These are phyloP conservation scores for Cyberlindnera japonica DNA, from an alignment of 805 yeast species.

Conservation along the genomic window DNA sequence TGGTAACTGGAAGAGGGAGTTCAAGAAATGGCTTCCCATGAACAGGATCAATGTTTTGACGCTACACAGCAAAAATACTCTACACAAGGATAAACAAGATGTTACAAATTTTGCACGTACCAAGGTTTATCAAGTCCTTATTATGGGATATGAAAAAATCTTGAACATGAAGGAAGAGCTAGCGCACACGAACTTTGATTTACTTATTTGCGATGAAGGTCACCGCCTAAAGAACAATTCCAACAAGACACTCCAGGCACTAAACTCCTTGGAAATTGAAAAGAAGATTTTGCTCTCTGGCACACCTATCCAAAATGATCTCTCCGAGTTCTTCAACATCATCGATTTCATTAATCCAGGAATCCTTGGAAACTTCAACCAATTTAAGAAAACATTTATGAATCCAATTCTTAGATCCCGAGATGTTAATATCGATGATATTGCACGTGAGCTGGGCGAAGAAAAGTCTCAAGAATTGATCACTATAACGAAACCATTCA, in stretches of 20 bases:
- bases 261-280: constrained; percentile 38
- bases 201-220: constrained; percentile 88
- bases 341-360: constrained; percentile 85
- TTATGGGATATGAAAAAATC: constrained; percentile 86
- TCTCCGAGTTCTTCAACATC: constrained; percentile 76
- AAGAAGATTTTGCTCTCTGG: constrained; percentile 73
- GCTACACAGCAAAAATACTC: constrained; percentile 44
- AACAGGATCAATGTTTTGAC: constrained; percentile 61
- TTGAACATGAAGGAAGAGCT: constrained; percentile 51
- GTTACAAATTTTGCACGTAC: constrained; percentile 42
- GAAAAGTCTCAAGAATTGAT: constrained; percentile 61
- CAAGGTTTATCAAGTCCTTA: constrained; percentile 73
- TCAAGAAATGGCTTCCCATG: constrained; percentile 75
- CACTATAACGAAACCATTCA: constrained; percentile 58
- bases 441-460: constrained; percentile 52
- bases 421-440: constrained; percentile 50
- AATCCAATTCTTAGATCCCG: constrained; percentile 71
- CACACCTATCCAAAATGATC: constrained; percentile 91
- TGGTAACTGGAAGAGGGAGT: constrained; percentile 84
- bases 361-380: constrained; percentile 57
- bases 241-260: constrained; percentile 65
- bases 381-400: constrained; percentile 59
- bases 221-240: constrained; percentile 77
- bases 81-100: constrained; percentile 43
- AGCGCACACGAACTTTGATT: constrained; percentile 43